Evolutionary conservation across 441 rosid species (phyloP).

Genomic region (Erysimum pusillum): DNA sequence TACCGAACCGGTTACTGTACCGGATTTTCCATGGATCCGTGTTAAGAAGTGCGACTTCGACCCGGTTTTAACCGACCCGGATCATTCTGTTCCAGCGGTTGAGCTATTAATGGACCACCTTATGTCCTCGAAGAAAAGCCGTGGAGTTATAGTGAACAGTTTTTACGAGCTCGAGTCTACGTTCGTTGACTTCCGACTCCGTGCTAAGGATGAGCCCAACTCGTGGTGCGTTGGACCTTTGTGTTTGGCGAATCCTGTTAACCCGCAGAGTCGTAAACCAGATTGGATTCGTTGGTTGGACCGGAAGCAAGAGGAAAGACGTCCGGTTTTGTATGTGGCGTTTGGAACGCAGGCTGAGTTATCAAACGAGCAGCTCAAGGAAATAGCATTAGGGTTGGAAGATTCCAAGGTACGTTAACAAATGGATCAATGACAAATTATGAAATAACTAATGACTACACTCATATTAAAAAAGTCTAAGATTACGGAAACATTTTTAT

Average conservation of each 20-base stretch:
- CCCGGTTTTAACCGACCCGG: neutral
- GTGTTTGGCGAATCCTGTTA: constrained; percentile 48
- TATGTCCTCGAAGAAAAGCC: constrained; percentile 39
- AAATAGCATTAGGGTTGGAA: constrained; percentile 64
- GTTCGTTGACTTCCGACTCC: constrained; percentile 52
- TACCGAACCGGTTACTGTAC: constrained; percentile 58
- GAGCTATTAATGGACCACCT: constrained; percentile 27
- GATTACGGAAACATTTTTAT: too few species aligned
- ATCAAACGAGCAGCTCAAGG: constrained; percentile 52
- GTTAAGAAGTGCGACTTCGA: constrained; percentile 54
- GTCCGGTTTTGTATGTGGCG: constrained; percentile 69
- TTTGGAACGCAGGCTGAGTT: constrained; percentile 81
- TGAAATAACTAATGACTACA: too few species aligned
- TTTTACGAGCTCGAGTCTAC: constrained; percentile 68
- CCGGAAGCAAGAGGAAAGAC: constrained; percentile 51
- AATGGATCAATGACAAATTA: neutral
- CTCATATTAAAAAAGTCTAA: too few species aligned
- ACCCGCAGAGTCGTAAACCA: constrained; percentile 4
- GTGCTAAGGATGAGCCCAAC: constrained; percentile 27
- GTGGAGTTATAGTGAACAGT: constrained; percentile 60
- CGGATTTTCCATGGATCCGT: constrained; percentile 72
- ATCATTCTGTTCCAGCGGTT: constrained; percentile 11
- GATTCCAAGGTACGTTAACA: constrained; percentile 51
- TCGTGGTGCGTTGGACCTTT: constrained; percentile 69
- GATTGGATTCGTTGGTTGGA: constrained; percentile 72